These are phyloP conservation scores for Bacterosira constricta DNA, from an alignment of 108 stramenopile genomes.

Conservation along the genomic window DNA sequence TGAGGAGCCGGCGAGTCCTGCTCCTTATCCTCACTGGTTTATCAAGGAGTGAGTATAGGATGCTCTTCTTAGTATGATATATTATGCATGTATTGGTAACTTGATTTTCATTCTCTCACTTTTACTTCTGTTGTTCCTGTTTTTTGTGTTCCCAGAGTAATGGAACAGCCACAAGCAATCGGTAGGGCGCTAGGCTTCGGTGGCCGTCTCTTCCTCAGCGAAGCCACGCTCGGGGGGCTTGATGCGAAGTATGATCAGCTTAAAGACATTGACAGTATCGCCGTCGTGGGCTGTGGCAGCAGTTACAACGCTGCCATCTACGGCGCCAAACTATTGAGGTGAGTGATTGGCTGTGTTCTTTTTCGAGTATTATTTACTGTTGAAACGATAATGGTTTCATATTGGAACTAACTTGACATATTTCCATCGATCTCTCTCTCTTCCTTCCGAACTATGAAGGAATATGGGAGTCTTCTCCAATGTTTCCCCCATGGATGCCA, in stretches of 20 bases:
- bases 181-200: slow-evolving; percentile 79
- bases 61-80: background rate
- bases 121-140: slow-evolving; percentile 1
- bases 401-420: background rate
- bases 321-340: slow-evolving; percentile 86
- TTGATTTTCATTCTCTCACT: background rate
- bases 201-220: slow-evolving; percentile 54
- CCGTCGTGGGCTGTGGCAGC: slow-evolving; percentile 78
- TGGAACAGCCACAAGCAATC: slow-evolving; percentile 89
- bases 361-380: background rate
- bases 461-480: slow-evolving; percentile 67
- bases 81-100: background rate
- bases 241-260: slow-evolving; percentile 58
- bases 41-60: slow-evolving; percentile 60
- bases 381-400: too few relatives aligned
- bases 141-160: slow-evolving; percentile 59
- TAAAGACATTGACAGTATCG: slow-evolving; percentile 45
- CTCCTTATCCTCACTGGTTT: slow-evolving; percentile 87
- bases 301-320: slow-evolving; percentile 77
- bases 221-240: slow-evolving; percentile 63
- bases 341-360: too few relatives aligned
- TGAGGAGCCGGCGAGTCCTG: slow-evolving; percentile 53
- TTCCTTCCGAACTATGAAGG: background rate
- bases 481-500: slow-evolving; percentile 73
- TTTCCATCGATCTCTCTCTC: background rate